These are phyloP conservation scores for Hanseniaspora nectarophila DNA, from an alignment of 805 yeast species.

Conservation along the genomic window DNA sequence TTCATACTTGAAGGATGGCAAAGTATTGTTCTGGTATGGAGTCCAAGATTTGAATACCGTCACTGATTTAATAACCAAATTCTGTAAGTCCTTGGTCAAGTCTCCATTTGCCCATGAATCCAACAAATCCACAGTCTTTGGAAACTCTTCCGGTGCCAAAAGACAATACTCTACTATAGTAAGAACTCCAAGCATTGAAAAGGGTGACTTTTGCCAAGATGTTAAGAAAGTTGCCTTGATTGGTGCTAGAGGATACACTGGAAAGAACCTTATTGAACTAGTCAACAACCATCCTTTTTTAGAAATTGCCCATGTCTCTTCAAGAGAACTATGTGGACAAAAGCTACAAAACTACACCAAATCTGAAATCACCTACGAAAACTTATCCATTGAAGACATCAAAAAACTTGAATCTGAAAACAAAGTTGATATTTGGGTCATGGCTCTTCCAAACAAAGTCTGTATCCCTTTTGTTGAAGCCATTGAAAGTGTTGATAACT, in stretches of 20 bases:
- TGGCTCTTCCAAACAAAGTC: constrained; percentile 98
- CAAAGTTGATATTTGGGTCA: constrained; percentile 91
- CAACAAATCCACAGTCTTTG: constrained; percentile 27
- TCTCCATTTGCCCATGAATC: constrained; percentile 15
- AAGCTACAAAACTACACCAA: constrained; percentile 80
- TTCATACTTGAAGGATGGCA: constrained; percentile 78
- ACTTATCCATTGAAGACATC: constrained; percentile 78
- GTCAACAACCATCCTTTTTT: constrained; percentile 79
- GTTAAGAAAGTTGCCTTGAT: constrained; percentile 76
- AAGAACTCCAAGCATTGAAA: constrained; percentile 45
- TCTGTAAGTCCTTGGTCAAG: constrained; percentile 32
- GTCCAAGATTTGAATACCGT: constrained; percentile 51
- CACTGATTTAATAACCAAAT: constrained; percentile 49
- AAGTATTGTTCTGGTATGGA: constrained; percentile 92
- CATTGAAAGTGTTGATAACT: constrained; percentile 50
- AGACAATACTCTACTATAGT: constrained; percentile 40
- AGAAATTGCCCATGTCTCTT: constrained; percentile 85
- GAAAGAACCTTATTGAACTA: constrained; percentile 79
- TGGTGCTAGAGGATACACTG: constrained; percentile 98
- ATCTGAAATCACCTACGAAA: constrained; percentile 65
- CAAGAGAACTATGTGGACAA: constrained; percentile 86
- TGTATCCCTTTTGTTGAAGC: constrained; percentile 81
- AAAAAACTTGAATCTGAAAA: constrained; percentile 59
- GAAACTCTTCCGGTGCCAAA: constrained; percentile 31
- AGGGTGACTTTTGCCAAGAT: constrained; percentile 44